Evolutionary conservation across 306 rosid species (phyloP).

Genomic region (Carpinus fangiana): DNA sequence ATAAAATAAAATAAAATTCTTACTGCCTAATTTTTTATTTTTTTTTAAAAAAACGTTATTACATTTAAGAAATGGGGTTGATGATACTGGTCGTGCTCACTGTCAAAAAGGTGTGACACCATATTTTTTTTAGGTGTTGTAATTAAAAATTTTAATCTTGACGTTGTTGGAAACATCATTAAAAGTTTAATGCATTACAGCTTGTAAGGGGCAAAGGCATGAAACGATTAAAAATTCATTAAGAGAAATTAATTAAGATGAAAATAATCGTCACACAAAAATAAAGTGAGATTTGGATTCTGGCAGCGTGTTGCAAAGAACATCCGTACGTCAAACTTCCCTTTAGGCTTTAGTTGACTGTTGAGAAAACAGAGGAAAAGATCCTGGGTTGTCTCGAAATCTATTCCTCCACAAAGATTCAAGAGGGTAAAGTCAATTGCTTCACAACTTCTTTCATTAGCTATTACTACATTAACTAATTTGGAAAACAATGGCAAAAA

Average conservation of each 20-base stretch:
- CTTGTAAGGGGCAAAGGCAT: not conserved
- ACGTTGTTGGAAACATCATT: constrained; percentile 2
- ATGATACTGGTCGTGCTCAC: no score
- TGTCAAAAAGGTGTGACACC: constrained; percentile 16
- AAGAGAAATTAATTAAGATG: not conserved
- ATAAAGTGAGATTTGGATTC: constrained; percentile 5
- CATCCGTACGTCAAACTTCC: not conserved
- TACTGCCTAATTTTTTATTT: no score
- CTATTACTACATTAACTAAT: no score
- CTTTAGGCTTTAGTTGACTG: not conserved
- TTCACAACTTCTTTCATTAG: not conserved
- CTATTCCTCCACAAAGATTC: not conserved
- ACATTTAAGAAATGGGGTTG: not conserved
- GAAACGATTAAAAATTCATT: not conserved
- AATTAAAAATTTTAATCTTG: not conserved
- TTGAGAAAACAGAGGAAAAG: not conserved
- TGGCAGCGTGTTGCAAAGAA: not conserved
- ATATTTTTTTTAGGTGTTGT: not conserved
- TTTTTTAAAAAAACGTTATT: no score
- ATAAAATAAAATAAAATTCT: no score
- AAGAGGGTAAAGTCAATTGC: not conserved
- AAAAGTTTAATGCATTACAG: not conserved
- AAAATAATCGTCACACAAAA: not conserved
- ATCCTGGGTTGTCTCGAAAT: not conserved
- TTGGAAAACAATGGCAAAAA: not conserved